Percentiles rank a stretch among this genome's conserved stretches.
These are phyloP conservation scores for Desmodesmus armatus DNA, from an alignment of 139 green algal species.

Conservation along the genomic window DNA sequence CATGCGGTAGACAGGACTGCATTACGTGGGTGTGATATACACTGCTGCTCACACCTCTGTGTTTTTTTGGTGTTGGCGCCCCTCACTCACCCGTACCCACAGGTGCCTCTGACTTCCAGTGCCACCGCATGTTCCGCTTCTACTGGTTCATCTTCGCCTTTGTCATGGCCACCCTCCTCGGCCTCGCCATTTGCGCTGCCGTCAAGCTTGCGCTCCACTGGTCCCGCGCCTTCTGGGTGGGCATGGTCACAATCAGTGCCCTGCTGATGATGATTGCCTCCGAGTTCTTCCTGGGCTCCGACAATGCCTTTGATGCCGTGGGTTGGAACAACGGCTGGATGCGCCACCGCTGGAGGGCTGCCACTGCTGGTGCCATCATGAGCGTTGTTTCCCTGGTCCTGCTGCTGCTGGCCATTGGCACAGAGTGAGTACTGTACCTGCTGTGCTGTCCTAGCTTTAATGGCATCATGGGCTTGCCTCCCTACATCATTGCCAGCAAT, in stretches of 20 bases:
- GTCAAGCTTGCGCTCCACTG: conserved; percentile 5
- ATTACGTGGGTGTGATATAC: no score
- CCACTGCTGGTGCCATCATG: conserved; percentile 32
- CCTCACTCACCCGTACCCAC: no score
- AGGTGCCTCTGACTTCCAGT: no score
- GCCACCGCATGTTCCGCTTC: conserved; percentile 23
- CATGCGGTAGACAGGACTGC: no score
- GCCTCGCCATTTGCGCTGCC: neutral
- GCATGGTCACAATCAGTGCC: conserved; percentile 17
- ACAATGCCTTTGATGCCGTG: neutral
- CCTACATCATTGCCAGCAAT: no score
- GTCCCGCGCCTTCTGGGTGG: conserved; percentile 40
- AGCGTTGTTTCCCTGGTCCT: neutral
- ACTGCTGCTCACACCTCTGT: no score
- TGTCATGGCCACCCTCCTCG: conserved; percentile 17
- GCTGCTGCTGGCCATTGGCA: conserved; percentile 28
- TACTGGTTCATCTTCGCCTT: conserved; percentile 41
- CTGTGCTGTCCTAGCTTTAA: no score
- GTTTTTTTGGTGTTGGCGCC: no score
- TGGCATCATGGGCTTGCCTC: no score
- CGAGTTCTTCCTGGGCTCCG: conserved; percentile 25
- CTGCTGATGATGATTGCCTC: conserved; percentile 42
- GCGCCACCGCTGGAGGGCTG: neutral
- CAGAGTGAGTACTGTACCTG: conserved; percentile 24
- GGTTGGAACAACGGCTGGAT: neutral